Evolutionary conservation across 306 rosid genomes (phyloP).

Genomic region (Quercus ilex): DNA sequence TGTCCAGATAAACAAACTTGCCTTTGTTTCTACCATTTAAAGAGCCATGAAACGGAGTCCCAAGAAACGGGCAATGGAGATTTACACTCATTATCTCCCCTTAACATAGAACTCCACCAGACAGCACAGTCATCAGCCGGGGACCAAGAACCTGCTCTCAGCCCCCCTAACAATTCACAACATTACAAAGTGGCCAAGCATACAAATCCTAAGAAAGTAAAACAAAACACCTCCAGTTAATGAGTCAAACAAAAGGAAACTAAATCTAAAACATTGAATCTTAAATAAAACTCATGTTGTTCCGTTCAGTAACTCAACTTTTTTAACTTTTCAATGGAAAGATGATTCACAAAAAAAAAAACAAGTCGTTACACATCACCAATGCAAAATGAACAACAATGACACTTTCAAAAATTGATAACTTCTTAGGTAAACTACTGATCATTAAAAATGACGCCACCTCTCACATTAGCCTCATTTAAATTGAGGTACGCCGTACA

Average conservation of each 20-base stretch:
- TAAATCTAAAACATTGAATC: background rate
- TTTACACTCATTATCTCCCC: slow-evolving; percentile 54
- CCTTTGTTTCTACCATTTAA: slow-evolving; percentile 28
- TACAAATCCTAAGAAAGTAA: slow-evolving; percentile 17
- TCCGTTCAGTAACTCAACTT: too few species aligned
- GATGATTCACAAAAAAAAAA: too few species aligned
- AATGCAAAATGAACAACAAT: too few species aligned
- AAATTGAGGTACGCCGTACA: too few species aligned
- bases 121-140: slow-evolving; percentile 30
- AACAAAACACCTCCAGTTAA: background rate
- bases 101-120: slow-evolving; percentile 20
- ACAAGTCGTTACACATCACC: too few species aligned
- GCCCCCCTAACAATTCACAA: slow-evolving; percentile 37
- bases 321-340: too few species aligned
- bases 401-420: too few species aligned
- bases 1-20: slow-evolving; percentile 31
- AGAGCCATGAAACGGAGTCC: slow-evolving; percentile 44
- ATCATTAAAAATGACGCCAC: too few species aligned
- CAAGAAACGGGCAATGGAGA: slow-evolving; percentile 53
- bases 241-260: background rate
- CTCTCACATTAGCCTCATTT: too few species aligned
- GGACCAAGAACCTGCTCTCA: slow-evolving; percentile 60
- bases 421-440: too few species aligned
- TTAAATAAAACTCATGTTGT: too few species aligned
- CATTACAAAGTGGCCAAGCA: slow-evolving; percentile 15